A percentile compares a stretch with the other conserved stretches of the same genome.
These are phyloP conservation scores for Phanerodontia chrysosporium DNA, from an alignment of 768 basidiomycete genomes.

Conservation along the genomic window DNA sequence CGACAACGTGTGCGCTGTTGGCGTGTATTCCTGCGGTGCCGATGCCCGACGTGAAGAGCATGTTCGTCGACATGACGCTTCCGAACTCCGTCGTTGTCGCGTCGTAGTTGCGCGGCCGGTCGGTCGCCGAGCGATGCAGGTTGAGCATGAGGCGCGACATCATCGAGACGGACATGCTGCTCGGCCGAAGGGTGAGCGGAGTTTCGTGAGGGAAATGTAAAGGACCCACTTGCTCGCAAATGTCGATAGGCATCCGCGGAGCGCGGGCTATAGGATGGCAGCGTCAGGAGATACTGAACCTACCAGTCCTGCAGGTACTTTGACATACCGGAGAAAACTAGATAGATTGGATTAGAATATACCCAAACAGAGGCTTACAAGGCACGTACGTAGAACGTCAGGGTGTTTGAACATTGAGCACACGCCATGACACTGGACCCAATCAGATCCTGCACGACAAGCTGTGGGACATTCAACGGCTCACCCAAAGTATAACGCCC, in stretches of 20 bases:
- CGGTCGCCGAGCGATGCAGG: not conserved
- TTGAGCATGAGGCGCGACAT: constrained; percentile 12
- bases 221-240: constrained; percentile 38
- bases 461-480: not conserved
- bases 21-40: not conserved
- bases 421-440: constrained; percentile 39
- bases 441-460: constrained; percentile 12
- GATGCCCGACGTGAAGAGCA: constrained; percentile 4
- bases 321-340: not conserved
- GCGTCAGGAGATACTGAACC: not conserved
- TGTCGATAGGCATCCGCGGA: constrained; percentile 45
- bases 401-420: constrained; percentile 44
- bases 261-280: constrained; percentile 31
- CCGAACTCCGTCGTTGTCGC: not conserved
- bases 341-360: not conserved
- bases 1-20: not conserved
- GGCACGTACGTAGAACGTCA: constrained; percentile 33
- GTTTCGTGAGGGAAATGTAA: not conserved
- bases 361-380: not conserved
- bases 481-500: constrained; percentile 53
- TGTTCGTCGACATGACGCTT: not conserved
- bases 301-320: not conserved
- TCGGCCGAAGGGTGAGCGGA: not conserved
- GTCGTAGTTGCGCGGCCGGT: not conserved
- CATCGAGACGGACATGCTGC: constrained; percentile 14